phyloP scores from a whole-genome alignment of 768 basidiomycete species.

The Lentinula sp. region DNA sequence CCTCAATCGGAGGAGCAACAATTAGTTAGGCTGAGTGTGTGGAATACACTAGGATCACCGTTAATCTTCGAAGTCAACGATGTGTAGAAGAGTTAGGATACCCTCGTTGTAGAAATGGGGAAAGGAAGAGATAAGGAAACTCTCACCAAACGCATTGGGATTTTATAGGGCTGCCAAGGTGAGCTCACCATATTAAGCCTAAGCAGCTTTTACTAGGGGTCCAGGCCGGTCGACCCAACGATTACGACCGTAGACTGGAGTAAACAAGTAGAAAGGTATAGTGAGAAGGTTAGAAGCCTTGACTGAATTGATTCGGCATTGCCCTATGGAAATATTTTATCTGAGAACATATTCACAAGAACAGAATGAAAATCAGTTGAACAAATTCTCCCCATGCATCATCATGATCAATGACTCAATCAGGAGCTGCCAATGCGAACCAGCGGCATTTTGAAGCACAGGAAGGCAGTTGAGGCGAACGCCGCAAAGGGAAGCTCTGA shows the following conservation, averaged over 20 bases:
- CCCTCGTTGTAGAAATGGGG: no score
- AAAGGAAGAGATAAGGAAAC: background rate
- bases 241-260: background rate
- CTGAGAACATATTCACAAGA: background rate
- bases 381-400: no score
- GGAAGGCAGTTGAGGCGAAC: background rate
- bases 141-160: background rate
- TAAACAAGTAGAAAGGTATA: background rate
- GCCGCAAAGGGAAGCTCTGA: background rate
- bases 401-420: no score
- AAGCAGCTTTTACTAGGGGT: no score
- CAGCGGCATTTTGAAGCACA: no score
- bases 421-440: no score
- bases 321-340: background rate
- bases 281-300: background rate
- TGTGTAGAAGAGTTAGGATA: background rate
- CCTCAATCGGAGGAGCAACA: background rate
- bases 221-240: background rate
- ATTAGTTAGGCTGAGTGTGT: background rate
- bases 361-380: background rate
- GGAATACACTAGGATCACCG: slow-evolving; percentile 1
- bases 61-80: background rate
- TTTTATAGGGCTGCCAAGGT: background rate
- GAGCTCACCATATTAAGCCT: no score
- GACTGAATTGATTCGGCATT: background rate